These are phyloP conservation scores for Phytophthora quininea DNA, from an alignment of 352 stramenopile genomes.

Conservation along the genomic window DNA sequence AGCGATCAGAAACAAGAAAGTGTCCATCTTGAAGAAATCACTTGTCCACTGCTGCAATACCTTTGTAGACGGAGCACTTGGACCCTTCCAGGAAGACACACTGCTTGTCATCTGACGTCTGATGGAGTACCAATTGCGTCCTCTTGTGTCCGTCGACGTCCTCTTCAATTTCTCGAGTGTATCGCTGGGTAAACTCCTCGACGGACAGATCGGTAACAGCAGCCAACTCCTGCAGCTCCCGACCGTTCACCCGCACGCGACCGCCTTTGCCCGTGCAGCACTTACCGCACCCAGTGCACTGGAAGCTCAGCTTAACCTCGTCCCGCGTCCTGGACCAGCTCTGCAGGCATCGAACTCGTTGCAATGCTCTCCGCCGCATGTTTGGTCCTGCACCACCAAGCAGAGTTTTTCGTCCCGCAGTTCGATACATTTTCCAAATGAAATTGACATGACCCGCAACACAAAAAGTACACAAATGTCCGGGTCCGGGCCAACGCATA, in stretches of 20 bases:
- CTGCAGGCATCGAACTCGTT: conserved; percentile 25
- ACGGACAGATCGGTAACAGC: conserved; percentile 35
- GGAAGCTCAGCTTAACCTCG: conserved; percentile 61
- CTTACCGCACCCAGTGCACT: conserved; percentile 78
- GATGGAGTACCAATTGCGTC: conserved; percentile 44
- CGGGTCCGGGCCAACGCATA: background rate
- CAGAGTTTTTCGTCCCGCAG: background rate
- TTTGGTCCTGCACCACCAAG: background rate
- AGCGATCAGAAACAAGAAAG: conserved; percentile 3
- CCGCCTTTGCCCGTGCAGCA: conserved; percentile 78
- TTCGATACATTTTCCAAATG: background rate
- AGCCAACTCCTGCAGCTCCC: conserved; percentile 59
- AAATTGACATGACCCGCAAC: background rate
- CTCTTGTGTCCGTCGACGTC: conserved; percentile 25
- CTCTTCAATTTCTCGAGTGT: conserved; percentile 31
- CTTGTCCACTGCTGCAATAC: conserved; percentile 20
- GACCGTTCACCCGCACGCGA: conserved; percentile 68
- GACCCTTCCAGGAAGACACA: conserved; percentile 71
- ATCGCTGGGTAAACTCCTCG: conserved; percentile 41
- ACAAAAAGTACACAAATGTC: background rate
- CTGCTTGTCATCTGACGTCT: conserved; percentile 61
- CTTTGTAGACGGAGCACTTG: conserved; percentile 74
- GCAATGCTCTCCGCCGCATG: conserved; percentile 2
- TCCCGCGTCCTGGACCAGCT: conserved; percentile 38
- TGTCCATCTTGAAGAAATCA: background rate